Evolutionary conservation across 805 yeast species (phyloP), one percentile per base, ranked within the genome.

Genomic region (Yamadazyma paraphyllophila): DNA sequence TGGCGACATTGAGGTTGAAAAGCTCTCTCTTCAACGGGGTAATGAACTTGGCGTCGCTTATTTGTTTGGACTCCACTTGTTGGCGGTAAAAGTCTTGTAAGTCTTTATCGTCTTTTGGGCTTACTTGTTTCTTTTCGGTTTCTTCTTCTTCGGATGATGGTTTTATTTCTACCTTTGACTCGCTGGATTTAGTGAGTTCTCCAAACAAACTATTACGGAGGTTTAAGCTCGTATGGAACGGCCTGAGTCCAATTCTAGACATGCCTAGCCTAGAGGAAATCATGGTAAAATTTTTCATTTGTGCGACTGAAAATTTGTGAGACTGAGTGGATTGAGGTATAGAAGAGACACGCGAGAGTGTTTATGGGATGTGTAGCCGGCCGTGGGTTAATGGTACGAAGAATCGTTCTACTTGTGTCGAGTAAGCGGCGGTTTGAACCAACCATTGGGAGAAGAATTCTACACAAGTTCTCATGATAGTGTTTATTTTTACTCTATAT

Each of bases 11-110:
- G 36, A 71, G 67, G 24, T 75, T 66, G 58, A 87, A 90, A 3
- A 91, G 67, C 54, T 74, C 66, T 51, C 74, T 75, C 62, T 89
- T 90, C 49, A 89, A 69, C 9, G 96, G 92, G 4, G 89, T 74
- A 12, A 90, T 63, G 44, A 80, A 78, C 38, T 80, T 77, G 8
- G 87, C 82, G 13, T 77, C 64, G 46, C 54, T 52, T 39, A 61
- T 73, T 67, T 58, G 88, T 74, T 50, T 61, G 54, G 57, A 49
- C 46, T 52, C 36, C 6, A 66, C 66, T 32, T 82, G 80, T 31
- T 79, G 72, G 41, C 77, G 61, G 56, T 69, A 66, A 51, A 65
- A 80, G 46, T 76, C 75, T 55, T 81, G 83, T 53, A 78, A 69
- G 41, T 57, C 58, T 41, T 51, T 41, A 48, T 71, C 77, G 27